Percentiles rank a stretch among this genome's conserved stretches.
Evolutionary conservation across 2,329 filamentous ascomycete species (phyloP).

Genomic region (Thielaviopsis populi): DNA sequence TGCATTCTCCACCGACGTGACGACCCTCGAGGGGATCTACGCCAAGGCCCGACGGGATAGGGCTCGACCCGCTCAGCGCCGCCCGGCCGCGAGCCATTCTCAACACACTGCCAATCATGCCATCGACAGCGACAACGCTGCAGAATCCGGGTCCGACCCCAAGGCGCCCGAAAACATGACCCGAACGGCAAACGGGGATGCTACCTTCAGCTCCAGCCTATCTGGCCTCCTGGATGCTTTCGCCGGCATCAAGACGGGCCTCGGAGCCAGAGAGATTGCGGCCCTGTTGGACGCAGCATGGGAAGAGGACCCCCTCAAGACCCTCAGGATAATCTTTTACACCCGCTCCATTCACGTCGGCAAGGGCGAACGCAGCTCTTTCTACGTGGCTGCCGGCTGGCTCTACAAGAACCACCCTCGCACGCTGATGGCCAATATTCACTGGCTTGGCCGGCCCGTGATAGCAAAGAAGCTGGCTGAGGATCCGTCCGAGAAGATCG

Average conservation of each 20-base stretch:
- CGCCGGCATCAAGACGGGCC: not conserved
- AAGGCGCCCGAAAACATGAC: not conserved
- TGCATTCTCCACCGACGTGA: not conserved
- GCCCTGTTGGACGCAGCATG: not conserved
- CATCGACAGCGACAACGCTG: not conserved
- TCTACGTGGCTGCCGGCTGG: constrained; percentile 43
- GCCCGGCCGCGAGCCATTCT: not conserved
- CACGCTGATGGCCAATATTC: constrained; percentile 38
- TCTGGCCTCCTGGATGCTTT: not conserved
- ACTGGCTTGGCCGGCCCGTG: constrained; percentile 39
- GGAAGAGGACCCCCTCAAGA: not conserved
- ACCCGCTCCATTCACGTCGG: constrained; percentile 31
- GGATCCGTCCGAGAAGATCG: constrained; percentile 20
- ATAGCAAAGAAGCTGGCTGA: constrained; percentile 35
- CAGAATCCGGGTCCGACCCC: too few species aligned
- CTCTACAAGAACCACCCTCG: constrained; percentile 38
- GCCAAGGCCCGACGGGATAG: not conserved
- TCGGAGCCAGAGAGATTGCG: not conserved
- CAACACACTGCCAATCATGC: not conserved
- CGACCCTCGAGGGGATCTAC: not conserved
- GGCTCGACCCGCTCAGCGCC: too few species aligned
- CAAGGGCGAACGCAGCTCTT: constrained; percentile 31
- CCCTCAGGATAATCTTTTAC: not conserved
- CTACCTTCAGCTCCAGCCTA: not conserved
- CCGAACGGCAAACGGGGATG: not conserved